A percentile compares a stretch with the other conserved stretches of the same genome.
Conservation (phyloP, 306 rosid species). For the Gastrolobium bilobum region DNA sequence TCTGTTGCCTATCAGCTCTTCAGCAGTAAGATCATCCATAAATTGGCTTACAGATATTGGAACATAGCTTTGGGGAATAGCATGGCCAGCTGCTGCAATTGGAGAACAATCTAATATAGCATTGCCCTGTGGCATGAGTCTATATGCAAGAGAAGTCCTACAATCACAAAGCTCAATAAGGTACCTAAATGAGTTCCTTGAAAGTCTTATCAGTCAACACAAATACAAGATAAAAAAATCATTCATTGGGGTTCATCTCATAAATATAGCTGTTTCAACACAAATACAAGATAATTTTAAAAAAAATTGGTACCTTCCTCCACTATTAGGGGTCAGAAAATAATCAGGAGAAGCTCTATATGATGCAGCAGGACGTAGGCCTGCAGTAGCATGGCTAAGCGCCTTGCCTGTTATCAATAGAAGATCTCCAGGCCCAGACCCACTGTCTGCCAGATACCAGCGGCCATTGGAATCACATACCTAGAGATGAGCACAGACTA, state of each 20-base stretch:
- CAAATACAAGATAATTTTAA: slow-evolving; percentile 12
- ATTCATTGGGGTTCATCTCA: no score
- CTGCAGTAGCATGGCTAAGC: slow-evolving; percentile 93
- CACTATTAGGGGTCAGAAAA: slow-evolving; percentile 61
- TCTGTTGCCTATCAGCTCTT: slow-evolving; percentile 75
- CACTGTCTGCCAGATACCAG: slow-evolving; percentile 90
- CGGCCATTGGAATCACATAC: slow-evolving; percentile 94
- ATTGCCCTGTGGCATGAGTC: slow-evolving; percentile 96
- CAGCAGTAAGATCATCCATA: slow-evolving; percentile 98
- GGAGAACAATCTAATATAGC: slow-evolving; percentile 96
- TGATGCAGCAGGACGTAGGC: slow-evolving; percentile 87
- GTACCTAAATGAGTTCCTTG: slow-evolving; percentile 52
- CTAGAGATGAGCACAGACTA: slow-evolving; percentile 60
- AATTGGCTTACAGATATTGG: slow-evolving; percentile 98
- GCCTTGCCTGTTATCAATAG: slow-evolving; percentile 93
- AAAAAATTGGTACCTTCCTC: slow-evolving; percentile 71
- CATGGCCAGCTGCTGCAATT: slow-evolving; percentile 95
- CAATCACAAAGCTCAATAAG: slow-evolving; percentile 59
- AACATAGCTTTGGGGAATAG: slow-evolving; percentile 86
- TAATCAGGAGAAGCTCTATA: slow-evolving; percentile 80
- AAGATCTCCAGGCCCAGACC: slow-evolving; percentile 88
- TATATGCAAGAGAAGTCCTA: slow-evolving; percentile 94
- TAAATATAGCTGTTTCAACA: background rate
- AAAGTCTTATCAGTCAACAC: slow-evolving; percentile 34
- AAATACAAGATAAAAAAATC: slow-evolving; percentile 2